Base-by-base conservation (phyloP, 2,329 filamentous ascomycete genomes). In the Ceratocystis cubensis region DNA sequence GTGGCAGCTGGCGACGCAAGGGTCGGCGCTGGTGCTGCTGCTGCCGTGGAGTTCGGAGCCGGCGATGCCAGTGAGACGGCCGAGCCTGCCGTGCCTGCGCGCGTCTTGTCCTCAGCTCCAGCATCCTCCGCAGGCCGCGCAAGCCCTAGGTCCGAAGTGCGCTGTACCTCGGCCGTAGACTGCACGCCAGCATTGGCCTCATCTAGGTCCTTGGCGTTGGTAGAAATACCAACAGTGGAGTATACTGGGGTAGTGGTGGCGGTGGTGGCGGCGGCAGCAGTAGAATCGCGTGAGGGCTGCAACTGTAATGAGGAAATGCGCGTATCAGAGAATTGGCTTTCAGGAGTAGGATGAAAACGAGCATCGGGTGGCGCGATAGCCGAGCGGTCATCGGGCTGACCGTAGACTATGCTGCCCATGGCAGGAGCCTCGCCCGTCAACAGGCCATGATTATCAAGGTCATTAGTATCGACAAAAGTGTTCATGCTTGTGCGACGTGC, bases 401-500 rank as follows among this genome's bases (percentile, higher is more conserved):
- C 75, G 64, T 72, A 72, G 2, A 71, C 64, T 15, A 70, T 67
- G 37, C 46, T 61, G 44, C 69, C 74, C 80, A 86, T 84, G 69
- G 77, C 76, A 1, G 81, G 79, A 57, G 85, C 82, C 66, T 86
- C 83, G 53, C 74, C 78, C 57, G 80, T 79, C 62, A 72, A 73
- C 64, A 78, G 74, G 62, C 79, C 79, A 20, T 79, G 75, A 20
- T 81, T 83, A 63, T 83, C 81, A 67, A 85, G 80, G 61, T 94
- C 89, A 65, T 92, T 90, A 45, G 91, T 88, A 20, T 88, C 86
- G 33, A 84, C 88, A 74, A 91, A 95, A 73, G 87, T 87, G 56
- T 88, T 87, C 82, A 91, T 87, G 72, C 92, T 96, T 48, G 91
- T 87, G 70, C 94, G 83, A 67, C 94, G 85, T 66, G 94, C 94